A percentile compares a stretch with the other conserved stretches of the same genome.
Evolutionary conservation across 176 grass and related monocot species (phyloP).

Genomic region (Oryza meyeriana): DNA sequence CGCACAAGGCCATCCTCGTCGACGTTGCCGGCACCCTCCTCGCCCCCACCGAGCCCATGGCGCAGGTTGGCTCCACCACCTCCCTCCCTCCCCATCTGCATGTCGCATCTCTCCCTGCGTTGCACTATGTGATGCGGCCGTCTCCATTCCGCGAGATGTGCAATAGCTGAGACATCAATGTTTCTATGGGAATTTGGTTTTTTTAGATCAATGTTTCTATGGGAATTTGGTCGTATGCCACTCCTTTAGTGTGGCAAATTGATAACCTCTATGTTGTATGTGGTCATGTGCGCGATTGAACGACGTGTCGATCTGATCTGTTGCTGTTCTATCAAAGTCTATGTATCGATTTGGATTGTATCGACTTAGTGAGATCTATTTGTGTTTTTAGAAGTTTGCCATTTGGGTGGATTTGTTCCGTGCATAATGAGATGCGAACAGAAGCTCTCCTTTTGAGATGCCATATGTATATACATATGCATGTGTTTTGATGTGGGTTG

Average conservation of each 20-base stretch:
- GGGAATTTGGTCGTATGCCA: background rate
- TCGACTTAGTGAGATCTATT: conserved; percentile 2
- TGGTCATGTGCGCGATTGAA: background rate
- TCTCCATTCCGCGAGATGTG: background rate
- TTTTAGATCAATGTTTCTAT: too few relatives aligned
- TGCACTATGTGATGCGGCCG: background rate
- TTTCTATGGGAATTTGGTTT: too few relatives aligned
- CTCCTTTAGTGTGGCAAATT: background rate
- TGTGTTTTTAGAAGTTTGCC: background rate
- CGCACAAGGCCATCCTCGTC: conserved; percentile 89
- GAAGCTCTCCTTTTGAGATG: background rate
- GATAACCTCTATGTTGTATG: background rate
- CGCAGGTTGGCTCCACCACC: conserved; percentile 53
- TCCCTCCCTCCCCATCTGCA: background rate
- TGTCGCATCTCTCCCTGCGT: background rate
- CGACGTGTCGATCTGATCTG: conserved; percentile 14
- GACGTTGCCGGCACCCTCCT: conserved; percentile 93
- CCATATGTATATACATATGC: background rate
- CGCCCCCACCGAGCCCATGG: conserved; percentile 90
- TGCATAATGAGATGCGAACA: background rate
- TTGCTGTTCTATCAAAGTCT: background rate
- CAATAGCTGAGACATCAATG: background rate
- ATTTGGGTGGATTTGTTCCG: background rate
- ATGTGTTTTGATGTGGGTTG: conserved; percentile 4
- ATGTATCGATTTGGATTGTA: background rate